Percentiles rank a stretch among this genome's conserved stretches.
These are phyloP conservation scores for Teratosphaeria zuluensis DNA, from an alignment of 2,329 filamentous ascomycete species.

Conservation along the genomic window DNA sequence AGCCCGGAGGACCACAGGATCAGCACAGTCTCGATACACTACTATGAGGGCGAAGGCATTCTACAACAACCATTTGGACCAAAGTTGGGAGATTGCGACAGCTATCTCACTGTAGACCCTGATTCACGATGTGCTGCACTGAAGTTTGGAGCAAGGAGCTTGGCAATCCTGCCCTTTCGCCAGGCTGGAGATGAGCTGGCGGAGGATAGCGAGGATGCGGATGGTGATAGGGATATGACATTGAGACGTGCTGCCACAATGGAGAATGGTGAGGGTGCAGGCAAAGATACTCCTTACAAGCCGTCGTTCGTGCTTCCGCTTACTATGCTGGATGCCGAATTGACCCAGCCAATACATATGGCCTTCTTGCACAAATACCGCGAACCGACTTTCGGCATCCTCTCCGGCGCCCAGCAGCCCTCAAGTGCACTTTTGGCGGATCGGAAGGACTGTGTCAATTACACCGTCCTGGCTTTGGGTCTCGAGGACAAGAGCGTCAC, in stretches of 20 bases:
- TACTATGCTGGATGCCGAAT: conserved; percentile 73
- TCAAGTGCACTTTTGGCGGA: conserved; percentile 63
- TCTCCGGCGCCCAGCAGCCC: conserved; percentile 65
- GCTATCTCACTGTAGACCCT: conserved; percentile 78
- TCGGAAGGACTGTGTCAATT: conserved; percentile 75
- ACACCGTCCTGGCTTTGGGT: conserved; percentile 92
- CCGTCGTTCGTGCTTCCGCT: conserved; percentile 89
- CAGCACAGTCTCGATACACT: conserved; percentile 88
- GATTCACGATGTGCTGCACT: conserved; percentile 87
- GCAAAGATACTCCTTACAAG: conserved; percentile 58
- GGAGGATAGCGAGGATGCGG: conserved; percentile 55
- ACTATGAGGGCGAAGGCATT: conserved; percentile 85
- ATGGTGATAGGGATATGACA: conserved; percentile 18
- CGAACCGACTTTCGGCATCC: conserved; percentile 91
- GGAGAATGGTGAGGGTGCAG: conserved; percentile 22
- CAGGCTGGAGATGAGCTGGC: conserved; percentile 71
- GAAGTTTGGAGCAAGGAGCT: conserved; percentile 78
- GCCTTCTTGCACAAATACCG: conserved; percentile 94
- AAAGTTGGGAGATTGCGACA: conserved; percentile 64
- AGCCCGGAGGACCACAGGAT: conserved; percentile 70
- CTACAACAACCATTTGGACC: conserved; percentile 59
- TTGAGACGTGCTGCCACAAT: conserved; percentile 16
- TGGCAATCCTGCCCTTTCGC: conserved; percentile 89
- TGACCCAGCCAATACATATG: conserved; percentile 83
- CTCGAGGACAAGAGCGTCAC: conserved; percentile 89